Evolutionary conservation across 176 grass and related monocot genomes (phyloP).

Genomic region (Cymbopogon citratus): DNA sequence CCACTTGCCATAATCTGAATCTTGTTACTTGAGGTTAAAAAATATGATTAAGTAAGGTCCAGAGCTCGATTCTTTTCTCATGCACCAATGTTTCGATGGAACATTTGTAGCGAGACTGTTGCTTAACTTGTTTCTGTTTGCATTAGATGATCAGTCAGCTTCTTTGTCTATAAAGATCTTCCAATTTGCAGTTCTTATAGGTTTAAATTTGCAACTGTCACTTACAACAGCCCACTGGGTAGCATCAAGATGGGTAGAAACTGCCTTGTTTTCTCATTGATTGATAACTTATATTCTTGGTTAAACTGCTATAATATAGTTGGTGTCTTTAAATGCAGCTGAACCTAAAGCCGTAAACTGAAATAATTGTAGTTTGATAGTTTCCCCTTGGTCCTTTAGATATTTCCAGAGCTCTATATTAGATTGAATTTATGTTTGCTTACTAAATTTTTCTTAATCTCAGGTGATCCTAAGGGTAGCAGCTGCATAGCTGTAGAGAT

Average conservation of each 20-base stretch:
- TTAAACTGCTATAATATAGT: neutral
- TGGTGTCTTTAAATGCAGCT: neutral
- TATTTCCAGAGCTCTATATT: conserved; percentile 14
- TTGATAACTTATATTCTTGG: conserved; percentile 9
- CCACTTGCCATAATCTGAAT: neutral
- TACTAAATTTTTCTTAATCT: conserved; percentile 18
- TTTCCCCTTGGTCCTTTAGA: neutral
- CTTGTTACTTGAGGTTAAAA: neutral
- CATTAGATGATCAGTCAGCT: neutral
- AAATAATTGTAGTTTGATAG: neutral
- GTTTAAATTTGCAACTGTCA: conserved; percentile 7
- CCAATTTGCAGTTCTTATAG: neutral
- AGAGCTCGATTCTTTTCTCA: neutral
- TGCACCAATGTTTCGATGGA: neutral
- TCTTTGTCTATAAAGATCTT: neutral
- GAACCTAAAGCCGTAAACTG: neutral
- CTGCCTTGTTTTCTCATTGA: neutral
- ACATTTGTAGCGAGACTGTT: neutral
- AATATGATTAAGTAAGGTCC: neutral
- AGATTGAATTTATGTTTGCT: conserved; percentile 10
- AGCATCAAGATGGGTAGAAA: conserved; percentile 3
- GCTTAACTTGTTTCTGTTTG: neutral
- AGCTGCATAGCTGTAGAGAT: conserved; percentile 86
- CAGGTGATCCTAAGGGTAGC: conserved; percentile 51
- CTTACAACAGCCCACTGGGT: neutral